Evolutionary conservation across 495 filamentous ascomycete species (phyloP).

Genomic region (Evernia prunastri): DNA sequence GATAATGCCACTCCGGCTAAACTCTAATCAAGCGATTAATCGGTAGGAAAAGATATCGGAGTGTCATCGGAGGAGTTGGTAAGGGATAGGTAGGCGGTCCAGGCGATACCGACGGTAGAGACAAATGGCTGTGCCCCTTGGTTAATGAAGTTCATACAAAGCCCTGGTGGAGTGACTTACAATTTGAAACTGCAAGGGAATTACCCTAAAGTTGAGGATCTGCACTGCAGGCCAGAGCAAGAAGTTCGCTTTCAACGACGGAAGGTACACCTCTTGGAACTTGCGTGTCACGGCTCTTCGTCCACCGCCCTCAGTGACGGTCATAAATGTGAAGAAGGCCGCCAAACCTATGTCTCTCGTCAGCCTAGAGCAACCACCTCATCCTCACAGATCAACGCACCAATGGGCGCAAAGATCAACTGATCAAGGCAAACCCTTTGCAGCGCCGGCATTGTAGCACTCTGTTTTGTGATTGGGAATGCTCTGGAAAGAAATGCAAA

Average conservation of each 20-base stretch:
- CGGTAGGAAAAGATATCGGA: slow-evolving; percentile 4
- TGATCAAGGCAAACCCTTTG: slow-evolving; percentile 93
- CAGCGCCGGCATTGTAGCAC: slow-evolving; percentile 66
- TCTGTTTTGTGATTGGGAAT: slow-evolving; percentile 77
- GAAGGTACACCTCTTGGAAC: slow-evolving; percentile 86
- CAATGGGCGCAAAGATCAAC: slow-evolving; percentile 88
- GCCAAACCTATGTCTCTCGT: slow-evolving; percentile 56
- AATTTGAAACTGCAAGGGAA: slow-evolving; percentile 94
- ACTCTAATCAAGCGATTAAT: background rate
- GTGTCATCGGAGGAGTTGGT: slow-evolving; percentile 79
- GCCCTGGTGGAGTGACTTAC: slow-evolving; percentile 48
- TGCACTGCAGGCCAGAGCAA: slow-evolving; percentile 95
- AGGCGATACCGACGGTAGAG: slow-evolving; percentile 91
- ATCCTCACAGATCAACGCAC: slow-evolving; percentile 36
- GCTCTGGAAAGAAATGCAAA: slow-evolving; percentile 76
- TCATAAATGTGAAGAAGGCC: slow-evolving; percentile 94
- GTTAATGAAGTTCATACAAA: background rate
- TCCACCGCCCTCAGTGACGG: slow-evolving; percentile 88
- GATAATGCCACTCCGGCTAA: background rate
- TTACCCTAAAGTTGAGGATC: slow-evolving; percentile 90
- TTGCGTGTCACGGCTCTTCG: slow-evolving; percentile 72
- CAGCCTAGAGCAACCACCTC: background rate
- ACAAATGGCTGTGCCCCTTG: slow-evolving; percentile 71
- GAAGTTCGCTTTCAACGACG: slow-evolving; percentile 92
- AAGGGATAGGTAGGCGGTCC: slow-evolving; percentile 97